phyloP scores from a whole-genome alignment of 2,329 filamentous ascomycete genomes.

The Microdochium nivale region DNA sequence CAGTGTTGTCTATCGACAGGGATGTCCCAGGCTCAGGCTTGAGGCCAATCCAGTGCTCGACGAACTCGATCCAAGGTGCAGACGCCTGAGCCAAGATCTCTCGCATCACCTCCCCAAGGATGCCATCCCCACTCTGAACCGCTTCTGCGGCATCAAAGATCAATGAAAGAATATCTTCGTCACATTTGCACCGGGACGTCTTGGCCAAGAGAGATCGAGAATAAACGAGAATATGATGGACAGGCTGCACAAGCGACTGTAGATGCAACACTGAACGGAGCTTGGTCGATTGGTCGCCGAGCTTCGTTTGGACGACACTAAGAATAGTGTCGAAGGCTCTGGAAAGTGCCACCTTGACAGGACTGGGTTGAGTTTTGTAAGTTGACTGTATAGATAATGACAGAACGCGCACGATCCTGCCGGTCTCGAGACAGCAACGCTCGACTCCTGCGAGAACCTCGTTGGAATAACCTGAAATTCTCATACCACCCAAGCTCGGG shows the following conservation, averaged over 20 bases:
- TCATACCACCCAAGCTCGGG: slow-evolving; percentile 33
- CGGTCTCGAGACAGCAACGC: slow-evolving; percentile 35
- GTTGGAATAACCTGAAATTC: slow-evolving; percentile 48
- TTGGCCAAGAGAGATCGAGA: slow-evolving; percentile 42
- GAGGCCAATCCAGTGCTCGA: slow-evolving; percentile 70
- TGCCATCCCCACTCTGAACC: slow-evolving; percentile 53
- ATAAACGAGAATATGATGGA: slow-evolving; percentile 39
- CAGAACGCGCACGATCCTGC: slow-evolving; percentile 37
- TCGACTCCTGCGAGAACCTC: slow-evolving; percentile 38
- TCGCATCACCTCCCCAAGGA: slow-evolving; percentile 55
- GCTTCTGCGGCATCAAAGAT: slow-evolving; percentile 54
- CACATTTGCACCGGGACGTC: slow-evolving; percentile 33
- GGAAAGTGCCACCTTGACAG: slow-evolving; percentile 42
- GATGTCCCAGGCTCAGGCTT: slow-evolving; percentile 46
- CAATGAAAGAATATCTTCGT: slow-evolving; percentile 53
- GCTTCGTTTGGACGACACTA: slow-evolving; percentile 37
- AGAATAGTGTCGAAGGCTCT: slow-evolving; percentile 40
- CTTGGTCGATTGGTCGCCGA: slow-evolving; percentile 31
- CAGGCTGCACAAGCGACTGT: slow-evolving; percentile 37
- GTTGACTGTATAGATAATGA: slow-evolving; percentile 35
- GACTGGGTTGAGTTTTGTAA: slow-evolving; percentile 33
- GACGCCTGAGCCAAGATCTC: slow-evolving; percentile 58
- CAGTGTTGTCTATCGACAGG: slow-evolving; percentile 38
- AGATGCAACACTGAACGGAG: slow-evolving; percentile 43
- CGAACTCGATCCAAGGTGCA: slow-evolving; percentile 56